Base-by-base conservation (phyloP, 116 monocot species). In the Papilionanthe hybrid region DNA sequence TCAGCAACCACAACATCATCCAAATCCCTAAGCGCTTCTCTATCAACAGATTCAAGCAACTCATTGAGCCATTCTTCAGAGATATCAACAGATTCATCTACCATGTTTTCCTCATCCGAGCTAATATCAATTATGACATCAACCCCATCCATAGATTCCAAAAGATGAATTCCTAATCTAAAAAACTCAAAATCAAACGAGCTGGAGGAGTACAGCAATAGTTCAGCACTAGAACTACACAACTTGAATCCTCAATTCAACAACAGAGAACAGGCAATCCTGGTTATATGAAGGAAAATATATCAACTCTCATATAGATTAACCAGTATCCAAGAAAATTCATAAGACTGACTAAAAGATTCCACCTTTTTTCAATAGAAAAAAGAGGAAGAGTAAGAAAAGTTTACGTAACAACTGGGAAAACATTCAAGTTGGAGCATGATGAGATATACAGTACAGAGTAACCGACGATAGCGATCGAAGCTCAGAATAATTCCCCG, bases 51-150 rank as follows among this genome's bases (percentile, higher is more conserved):
- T 67, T 45, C 66, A 78, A 65, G 66, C 49, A 47, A 37, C 53
- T 72, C 68, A 47, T 29, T 72, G 10, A 72, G 53, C 49, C 69
- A 79, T 11, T 29, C 28, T 50, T 71, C 37, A 42, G 57, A 55
- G 5, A 30, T 72, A 22, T 72, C 80, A 80, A n/a, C 25, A 55
- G 57, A 22, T 30, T 43, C 55, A 55, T 41, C 78, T 22, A 47
- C 25, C 13, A 13, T 29, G 48, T 79, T 68, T 42, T 81, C 81
- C 12, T 76, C 81, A 32, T 81, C 81, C 5, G 81, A 81, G 67
- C 65, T 81, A 48, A 76, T 76, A 76, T 81, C 75, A n/a, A 76
- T 71, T 32, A 71, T 32, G 13, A 17, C 12, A 71, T 11, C 25
- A 63, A 23, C 63, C 25, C 1, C n/a, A 63, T 63, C 63, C 63